phyloP scores from a whole-genome alignment of 805 yeast genomes.

The Saccharomycopsis sp. region DNA sequence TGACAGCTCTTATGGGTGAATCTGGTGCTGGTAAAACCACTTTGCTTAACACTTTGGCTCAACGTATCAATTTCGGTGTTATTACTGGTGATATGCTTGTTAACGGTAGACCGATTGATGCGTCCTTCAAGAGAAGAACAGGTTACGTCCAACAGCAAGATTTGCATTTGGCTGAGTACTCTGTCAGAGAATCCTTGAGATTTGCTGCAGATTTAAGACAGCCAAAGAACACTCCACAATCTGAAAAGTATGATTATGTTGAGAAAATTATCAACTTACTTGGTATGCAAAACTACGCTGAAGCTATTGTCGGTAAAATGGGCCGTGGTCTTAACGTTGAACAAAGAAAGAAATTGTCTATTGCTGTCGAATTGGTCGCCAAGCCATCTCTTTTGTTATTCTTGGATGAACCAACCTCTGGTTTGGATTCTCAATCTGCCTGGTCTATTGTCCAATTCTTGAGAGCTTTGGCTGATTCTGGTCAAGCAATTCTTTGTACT shows the following conservation, averaged over 20 bases:
- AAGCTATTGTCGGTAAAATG: conserved; percentile 37
- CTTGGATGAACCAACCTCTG: conserved; percentile 49
- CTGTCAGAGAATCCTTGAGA: conserved; percentile 33
- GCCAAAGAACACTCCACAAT: conserved; percentile 33
- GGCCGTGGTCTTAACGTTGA: conserved; percentile 37
- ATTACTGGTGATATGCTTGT: conserved; percentile 52
- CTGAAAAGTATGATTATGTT: conserved; percentile 39
- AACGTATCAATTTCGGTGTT: conserved; percentile 45
- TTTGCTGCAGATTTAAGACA: conserved; percentile 47
- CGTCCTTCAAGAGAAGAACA: conserved; percentile 45
- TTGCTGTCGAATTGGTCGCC: conserved; percentile 35
- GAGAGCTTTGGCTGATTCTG: conserved; percentile 43
- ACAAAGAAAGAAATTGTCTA: conserved; percentile 31
- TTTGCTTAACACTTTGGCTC: conserved; percentile 44
- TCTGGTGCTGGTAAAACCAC: conserved; percentile 64
- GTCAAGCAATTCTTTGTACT: conserved; percentile 55
- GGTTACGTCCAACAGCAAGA: conserved; percentile 56
- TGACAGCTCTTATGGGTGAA: conserved; percentile 59
- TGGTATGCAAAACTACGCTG: conserved; percentile 36
- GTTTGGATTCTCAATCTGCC: conserved; percentile 48
- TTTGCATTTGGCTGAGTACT: conserved; percentile 37
- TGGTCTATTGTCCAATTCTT: conserved; percentile 50
- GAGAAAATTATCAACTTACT: conserved; percentile 35
- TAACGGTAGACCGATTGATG: conserved; percentile 42
- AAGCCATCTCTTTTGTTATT: conserved; percentile 39